phyloP scores from a whole-genome alignment of 225 moss, liverwort and hornwort genomes.

The Thuidium tamariscinum region DNA sequence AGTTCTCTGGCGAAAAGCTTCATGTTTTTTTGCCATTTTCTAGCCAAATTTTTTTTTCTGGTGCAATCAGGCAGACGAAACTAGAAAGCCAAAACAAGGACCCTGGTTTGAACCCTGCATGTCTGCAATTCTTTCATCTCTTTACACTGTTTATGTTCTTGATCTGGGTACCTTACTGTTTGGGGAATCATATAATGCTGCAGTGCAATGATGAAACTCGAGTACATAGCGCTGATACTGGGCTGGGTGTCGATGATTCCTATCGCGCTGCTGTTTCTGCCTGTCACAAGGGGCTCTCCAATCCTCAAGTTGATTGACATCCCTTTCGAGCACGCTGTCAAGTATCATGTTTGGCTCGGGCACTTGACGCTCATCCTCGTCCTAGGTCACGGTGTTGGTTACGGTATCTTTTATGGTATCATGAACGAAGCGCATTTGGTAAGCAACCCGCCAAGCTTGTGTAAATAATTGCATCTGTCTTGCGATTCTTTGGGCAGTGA shows the following conservation, averaged over 20 bases:
- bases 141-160: background rate
- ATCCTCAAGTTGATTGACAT: conserved; percentile 42
- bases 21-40: too few species aligned
- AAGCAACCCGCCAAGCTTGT: background rate
- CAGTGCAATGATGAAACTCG: conserved; percentile 16
- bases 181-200: background rate
- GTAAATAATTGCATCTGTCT: background rate
- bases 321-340: conserved; percentile 56
- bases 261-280: conserved; percentile 32
- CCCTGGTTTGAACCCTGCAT: too few species aligned
- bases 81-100: too few species aligned
- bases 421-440: conserved; percentile 7
- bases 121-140: background rate
- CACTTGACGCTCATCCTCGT: conserved; percentile 12
- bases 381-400: background rate
- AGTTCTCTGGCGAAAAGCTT: too few species aligned
- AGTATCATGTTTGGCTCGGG: conserved; percentile 59
- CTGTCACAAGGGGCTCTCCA: conserved; percentile 45
- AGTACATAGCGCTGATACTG: background rate
- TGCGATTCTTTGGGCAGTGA: too few species aligned
- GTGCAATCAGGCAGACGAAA: too few species aligned
- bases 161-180: background rate
- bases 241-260: conserved; percentile 30
- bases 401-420: conserved; percentile 1
- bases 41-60: too few species aligned